Percentiles rank a stretch among this genome's conserved stretches.
Conservation (phyloP, 148 eudicot genomes). For the Fallopia convolvulus region DNA sequence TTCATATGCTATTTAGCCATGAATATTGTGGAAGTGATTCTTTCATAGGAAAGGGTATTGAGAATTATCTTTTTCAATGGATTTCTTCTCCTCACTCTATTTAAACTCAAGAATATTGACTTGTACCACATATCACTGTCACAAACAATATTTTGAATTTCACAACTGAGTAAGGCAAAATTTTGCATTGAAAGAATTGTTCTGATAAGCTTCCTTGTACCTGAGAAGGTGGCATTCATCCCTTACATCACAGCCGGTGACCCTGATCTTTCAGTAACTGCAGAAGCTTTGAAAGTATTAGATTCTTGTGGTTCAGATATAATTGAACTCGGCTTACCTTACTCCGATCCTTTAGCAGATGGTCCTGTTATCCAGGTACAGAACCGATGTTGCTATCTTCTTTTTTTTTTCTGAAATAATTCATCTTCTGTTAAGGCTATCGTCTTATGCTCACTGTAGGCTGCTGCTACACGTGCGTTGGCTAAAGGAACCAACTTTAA, state of each 20-base stretch:
- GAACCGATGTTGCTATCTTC: neutral
- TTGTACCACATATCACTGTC: neutral
- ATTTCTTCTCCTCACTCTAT: neutral
- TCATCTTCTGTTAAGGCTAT: neutral
- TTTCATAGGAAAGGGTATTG: neutral
- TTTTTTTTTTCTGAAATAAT: neutral
- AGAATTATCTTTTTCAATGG: neutral
- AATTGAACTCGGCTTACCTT: conserved; percentile 79
- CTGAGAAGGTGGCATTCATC: conserved; percentile 66
- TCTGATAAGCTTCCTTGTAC: conserved; percentile 21
- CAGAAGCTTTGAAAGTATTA: conserved; percentile 73
- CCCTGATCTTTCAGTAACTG: conserved; percentile 84
- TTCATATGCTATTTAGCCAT: neutral
- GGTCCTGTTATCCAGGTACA: conserved; percentile 96
- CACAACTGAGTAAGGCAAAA: neutral
- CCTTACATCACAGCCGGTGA: conserved; percentile 95
- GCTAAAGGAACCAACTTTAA: conserved; percentile 70
- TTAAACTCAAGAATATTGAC: neutral
- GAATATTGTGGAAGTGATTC: no score
- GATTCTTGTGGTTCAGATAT: conserved; percentile 88
- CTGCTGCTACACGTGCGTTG: conserved; percentile 84
- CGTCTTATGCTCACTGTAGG: conserved; percentile 29
- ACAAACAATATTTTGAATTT: neutral
- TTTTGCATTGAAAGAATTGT: neutral
- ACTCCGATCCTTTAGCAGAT: conserved; percentile 96